phyloP scores from a whole-genome alignment of 2,329 filamentous ascomycete species.

The Didymella segeticola region DNA sequence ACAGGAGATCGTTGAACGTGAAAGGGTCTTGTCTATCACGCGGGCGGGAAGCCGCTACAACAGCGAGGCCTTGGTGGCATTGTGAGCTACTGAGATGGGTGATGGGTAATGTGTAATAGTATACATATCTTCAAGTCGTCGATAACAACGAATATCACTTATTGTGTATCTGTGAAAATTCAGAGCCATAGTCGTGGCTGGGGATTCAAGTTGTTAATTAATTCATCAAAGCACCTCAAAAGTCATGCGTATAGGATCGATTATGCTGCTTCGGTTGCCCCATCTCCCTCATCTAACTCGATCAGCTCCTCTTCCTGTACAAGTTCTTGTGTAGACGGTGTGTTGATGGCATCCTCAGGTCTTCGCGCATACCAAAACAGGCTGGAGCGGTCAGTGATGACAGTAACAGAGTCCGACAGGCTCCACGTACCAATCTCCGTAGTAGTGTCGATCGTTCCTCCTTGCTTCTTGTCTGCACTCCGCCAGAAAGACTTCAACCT shows the following conservation, averaged over 20 bases:
- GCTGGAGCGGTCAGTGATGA: conserved; percentile 18
- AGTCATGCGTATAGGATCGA: neutral
- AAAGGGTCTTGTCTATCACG: conserved; percentile 35
- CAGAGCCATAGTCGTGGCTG: neutral
- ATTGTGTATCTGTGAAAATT: neutral
- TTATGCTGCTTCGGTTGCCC: neutral
- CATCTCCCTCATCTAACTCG: conserved; percentile 31
- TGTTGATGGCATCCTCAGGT: conserved; percentile 13
- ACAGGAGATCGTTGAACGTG: conserved; percentile 45
- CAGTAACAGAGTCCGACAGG: neutral
- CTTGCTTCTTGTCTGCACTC: conserved; percentile 37
- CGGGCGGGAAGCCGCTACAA: conserved; percentile 19
- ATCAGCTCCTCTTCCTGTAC: conserved; percentile 31
- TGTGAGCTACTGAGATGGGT: neutral
- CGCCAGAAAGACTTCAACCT: conserved; percentile 38
- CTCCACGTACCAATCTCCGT: conserved; percentile 33
- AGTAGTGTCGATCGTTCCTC: conserved; percentile 36
- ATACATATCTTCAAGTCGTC: neutral
- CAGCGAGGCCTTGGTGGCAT: neutral
- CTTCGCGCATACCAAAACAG: conserved; percentile 37
- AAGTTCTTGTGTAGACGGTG: conserved; percentile 9
- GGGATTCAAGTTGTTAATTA: no score
- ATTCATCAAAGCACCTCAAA: neutral
- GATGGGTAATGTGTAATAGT: neutral
- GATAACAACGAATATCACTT: neutral